These are phyloP conservation scores for Cichorium intybus DNA, from an alignment of 140 eudicot species.

Conservation along the genomic window DNA sequence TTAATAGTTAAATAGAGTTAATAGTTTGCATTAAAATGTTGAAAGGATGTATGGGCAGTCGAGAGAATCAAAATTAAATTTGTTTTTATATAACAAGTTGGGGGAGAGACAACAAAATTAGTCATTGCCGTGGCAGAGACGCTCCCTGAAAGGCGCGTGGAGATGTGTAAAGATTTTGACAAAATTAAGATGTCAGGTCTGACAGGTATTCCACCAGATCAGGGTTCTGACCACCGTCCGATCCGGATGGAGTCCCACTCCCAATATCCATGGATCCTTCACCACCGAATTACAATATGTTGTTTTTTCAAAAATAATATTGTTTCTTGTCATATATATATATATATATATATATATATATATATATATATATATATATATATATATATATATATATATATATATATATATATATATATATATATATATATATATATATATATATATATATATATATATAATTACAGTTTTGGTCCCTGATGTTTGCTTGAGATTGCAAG, in stretches of 20 bases:
- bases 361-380: too few relatives aligned
- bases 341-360: too few relatives aligned
- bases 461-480: too few relatives aligned
- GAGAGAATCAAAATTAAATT: neutral
- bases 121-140: slow-evolving; percentile 12
- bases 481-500: too few relatives aligned
- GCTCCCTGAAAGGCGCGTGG: slow-evolving; percentile 25
- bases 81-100: neutral
- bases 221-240: slow-evolving; percentile 37
- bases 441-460: too few relatives aligned
- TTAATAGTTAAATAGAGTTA: too few relatives aligned
- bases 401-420: too few relatives aligned
- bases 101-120: neutral
- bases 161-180: slow-evolving; percentile 9
- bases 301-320: too few relatives aligned
- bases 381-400: too few relatives aligned
- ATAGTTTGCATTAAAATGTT: neutral
- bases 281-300: too few relatives aligned
- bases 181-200: slow-evolving; percentile 34
- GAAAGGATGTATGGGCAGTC: neutral
- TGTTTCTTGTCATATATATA: too few relatives aligned
- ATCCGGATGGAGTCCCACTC: slow-evolving; percentile 32
- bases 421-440: too few relatives aligned
- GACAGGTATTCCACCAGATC: slow-evolving; percentile 34
- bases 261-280: slow-evolving; percentile 25